A percentile compares a stretch with the other conserved stretches of the same genome.
Evolutionary conservation across 176 grass and related monocot genomes (phyloP).

Genomic region (barley (Hordeum vulgare)): MorexV3_pseudomolecules_assembly NC_058518.1:468303457-468303956

Average conservation of each 20-base stretch:
- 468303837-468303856: conserved; percentile 13
- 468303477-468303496: conserved; percentile 27
- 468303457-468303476: conserved; percentile 10
- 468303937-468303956: conserved; percentile 42
- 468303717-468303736: neutral
- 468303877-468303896: conserved; percentile 25
- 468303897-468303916: conserved; percentile 22
- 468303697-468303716: conserved; percentile 33
- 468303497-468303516: conserved; percentile 14
- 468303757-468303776: conserved; percentile 26
- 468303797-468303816: conserved; percentile 23
- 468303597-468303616: conserved; percentile 7
- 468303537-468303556: conserved; percentile 39
- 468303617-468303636: conserved; percentile 18
- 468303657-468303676: neutral
- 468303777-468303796: conserved; percentile 15
- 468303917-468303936: conserved; percentile 21
- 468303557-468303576: conserved; percentile 32
- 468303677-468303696: conserved; percentile 16
- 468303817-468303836: conserved; percentile 22
- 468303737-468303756: conserved; percentile 8
- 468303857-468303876: conserved; percentile 15
- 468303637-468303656: neutral
- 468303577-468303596: conserved; percentile 1
- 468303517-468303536: conserved; percentile 28